Evolutionary conservation across 164 flowering plant species (phyloP).

Genomic region (Chimonanthus praecox): DNA sequence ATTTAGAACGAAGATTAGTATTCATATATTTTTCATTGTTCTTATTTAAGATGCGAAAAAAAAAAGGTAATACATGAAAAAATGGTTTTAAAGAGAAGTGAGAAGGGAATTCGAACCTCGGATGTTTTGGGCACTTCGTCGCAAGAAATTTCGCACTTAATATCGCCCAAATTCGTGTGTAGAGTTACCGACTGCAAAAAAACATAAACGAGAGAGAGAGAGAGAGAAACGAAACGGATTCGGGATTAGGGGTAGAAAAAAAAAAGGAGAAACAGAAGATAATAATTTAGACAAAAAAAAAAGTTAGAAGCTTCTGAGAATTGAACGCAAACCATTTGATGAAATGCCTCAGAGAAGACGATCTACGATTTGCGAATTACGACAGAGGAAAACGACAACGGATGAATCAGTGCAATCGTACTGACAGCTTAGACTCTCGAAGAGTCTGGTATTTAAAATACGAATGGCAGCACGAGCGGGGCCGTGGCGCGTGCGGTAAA

Average conservation of each 20-base stretch:
- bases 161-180: constrained; percentile 91
- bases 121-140: constrained; percentile 80
- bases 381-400: too few species aligned
- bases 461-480: too few species aligned
- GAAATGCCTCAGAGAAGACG: neutral
- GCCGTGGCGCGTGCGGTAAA: neutral
- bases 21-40: too few species aligned
- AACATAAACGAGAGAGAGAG: neutral
- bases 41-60: too few species aligned
- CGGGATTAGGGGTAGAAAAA: neutral
- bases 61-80: too few species aligned
- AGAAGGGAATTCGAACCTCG: constrained; percentile 37
- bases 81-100: neutral
- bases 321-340: constrained; percentile 5
- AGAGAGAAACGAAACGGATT: neutral
- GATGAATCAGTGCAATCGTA: too few species aligned
- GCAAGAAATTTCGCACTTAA: constrained; percentile 87
- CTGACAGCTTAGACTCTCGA: too few species aligned
- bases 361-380: too few species aligned
- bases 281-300: neutral
- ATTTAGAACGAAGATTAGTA: too few species aligned
- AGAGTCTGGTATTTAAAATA: too few species aligned
- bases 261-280: neutral
- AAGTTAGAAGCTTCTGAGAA: neutral
- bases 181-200: constrained; percentile 66